Conservation (phyloP, 148 eudicot genomes). For the Beta vulgaris region DNA sequence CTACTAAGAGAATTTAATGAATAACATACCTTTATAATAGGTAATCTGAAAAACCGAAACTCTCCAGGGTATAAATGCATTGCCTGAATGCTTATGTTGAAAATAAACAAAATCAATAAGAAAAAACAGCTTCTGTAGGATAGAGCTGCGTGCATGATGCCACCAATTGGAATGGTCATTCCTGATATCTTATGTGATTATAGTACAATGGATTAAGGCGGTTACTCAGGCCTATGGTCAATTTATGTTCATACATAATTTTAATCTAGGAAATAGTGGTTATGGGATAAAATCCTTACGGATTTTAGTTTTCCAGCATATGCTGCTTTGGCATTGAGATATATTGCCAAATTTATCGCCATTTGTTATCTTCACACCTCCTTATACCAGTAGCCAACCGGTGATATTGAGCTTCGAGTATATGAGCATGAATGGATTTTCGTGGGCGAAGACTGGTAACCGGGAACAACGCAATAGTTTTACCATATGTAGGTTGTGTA, state of each 20-base stretch:
- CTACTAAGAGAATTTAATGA: not conserved
- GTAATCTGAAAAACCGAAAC: not conserved
- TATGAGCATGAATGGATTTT: not conserved
- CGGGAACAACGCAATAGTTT: not conserved
- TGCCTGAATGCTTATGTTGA: not conserved
- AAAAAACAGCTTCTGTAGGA: not conserved
- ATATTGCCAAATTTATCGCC: conserved; percentile 12
- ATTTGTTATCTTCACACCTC: not conserved
- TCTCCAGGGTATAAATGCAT: not conserved
- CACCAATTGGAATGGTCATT: not conserved
- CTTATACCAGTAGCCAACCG: not conserved
- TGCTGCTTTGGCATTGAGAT: conserved; percentile 7
- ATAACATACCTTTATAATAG: not conserved
- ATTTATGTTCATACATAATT: not conserved
- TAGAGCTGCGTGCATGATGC: not conserved
- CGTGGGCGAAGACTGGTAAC: not conserved
- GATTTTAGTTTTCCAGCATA: conserved; percentile 1
- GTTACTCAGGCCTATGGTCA: not conserved
- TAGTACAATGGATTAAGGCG: not conserved
- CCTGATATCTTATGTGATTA: conserved; percentile 16
- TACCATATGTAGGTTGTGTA: not conserved
- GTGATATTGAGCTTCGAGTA: not conserved
- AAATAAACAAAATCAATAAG: not conserved
- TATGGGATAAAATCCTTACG: not conserved
- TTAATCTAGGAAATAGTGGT: not conserved